Conservation (phyloP, 1,139 yeast species). For the Taphrina flavorubra region DNA sequence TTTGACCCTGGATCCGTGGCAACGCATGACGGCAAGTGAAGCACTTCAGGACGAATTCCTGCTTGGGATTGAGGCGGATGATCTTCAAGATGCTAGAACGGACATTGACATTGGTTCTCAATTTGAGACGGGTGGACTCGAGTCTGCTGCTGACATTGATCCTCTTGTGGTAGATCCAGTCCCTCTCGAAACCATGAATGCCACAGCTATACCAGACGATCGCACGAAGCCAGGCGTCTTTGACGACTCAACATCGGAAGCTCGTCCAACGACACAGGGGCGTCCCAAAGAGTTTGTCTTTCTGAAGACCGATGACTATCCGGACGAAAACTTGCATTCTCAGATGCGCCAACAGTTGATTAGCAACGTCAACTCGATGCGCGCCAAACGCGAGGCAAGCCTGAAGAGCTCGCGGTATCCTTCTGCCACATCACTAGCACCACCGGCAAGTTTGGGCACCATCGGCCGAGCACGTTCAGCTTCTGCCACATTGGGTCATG, state of each 20-base stretch:
- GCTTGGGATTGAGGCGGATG: constrained; percentile 19
- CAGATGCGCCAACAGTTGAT: constrained; percentile 28
- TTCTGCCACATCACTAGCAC: neutral
- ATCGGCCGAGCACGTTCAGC: constrained; percentile 7
- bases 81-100: neutral
- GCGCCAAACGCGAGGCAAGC: constrained; percentile 21
- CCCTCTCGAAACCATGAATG: neutral
- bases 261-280: neutral
- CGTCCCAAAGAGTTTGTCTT: constrained; percentile 32
- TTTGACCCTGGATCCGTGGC: constrained; percentile 63
- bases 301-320: constrained; percentile 26
- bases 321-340: constrained; percentile 17
- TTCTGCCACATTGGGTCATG: constrained; percentile 8
- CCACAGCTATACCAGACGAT: neutral
- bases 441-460: neutral
- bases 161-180: neutral
- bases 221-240: neutral
- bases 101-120: neutral
- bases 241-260: constrained; percentile 22
- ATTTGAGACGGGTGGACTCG: constrained; percentile 20
- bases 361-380: constrained; percentile 24
- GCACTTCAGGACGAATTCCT: constrained; percentile 65
- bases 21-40: constrained; percentile 63
- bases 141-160: constrained; percentile 28
- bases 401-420: constrained; percentile 6